Percentiles rank a stretch among this genome's conserved stretches.
These are phyloP conservation scores for Sordariomycetes sp. DNA, from an alignment of 2,329 filamentous ascomycete species.

Conservation along the genomic window DNA sequence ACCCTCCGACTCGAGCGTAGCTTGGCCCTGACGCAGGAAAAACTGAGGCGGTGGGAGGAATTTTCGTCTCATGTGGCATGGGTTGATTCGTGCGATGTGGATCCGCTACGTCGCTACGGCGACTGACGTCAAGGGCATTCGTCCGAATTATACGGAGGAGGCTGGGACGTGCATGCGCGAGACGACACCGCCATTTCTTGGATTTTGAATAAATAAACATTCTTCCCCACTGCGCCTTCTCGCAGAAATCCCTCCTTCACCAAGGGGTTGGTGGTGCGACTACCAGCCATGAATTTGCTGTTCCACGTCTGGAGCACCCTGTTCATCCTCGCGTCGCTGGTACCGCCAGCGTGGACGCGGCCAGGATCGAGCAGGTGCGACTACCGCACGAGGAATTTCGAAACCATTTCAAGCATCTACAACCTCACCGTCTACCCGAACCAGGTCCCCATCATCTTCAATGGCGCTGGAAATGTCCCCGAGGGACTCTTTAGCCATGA, in stretches of 20 bases:
- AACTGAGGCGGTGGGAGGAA: background rate
- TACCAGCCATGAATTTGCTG: background rate
- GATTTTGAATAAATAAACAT: background rate
- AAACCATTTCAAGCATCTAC: slow-evolving; percentile 23
- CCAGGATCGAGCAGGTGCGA: background rate
- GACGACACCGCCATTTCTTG: background rate
- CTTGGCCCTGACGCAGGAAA: background rate
- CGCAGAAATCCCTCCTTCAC: background rate
- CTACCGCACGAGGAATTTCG: slow-evolving; percentile 16
- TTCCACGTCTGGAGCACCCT: background rate
- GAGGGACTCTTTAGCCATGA: slow-evolving; percentile 21
- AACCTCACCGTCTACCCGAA: slow-evolving; percentile 24
- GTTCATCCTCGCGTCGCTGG: background rate
- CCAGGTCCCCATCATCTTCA: slow-evolving; percentile 18
- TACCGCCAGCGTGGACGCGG: background rate
- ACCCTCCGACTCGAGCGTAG: background rate
- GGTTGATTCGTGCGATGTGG: background rate
- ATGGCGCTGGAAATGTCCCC: slow-evolving; percentile 20
- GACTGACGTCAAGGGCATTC: background rate
- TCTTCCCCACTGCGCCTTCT: background rate
- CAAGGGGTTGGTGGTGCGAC: background rate
- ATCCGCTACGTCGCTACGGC: background rate
- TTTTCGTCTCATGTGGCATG: background rate
- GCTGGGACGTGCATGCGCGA: background rate
- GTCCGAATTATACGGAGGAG: background rate